Percentiles rank a stretch among this genome's conserved stretches.
Conservation (phyloP, 2,329 filamentous ascomycete genomes). For the Claviceps arundinis region DNA sequence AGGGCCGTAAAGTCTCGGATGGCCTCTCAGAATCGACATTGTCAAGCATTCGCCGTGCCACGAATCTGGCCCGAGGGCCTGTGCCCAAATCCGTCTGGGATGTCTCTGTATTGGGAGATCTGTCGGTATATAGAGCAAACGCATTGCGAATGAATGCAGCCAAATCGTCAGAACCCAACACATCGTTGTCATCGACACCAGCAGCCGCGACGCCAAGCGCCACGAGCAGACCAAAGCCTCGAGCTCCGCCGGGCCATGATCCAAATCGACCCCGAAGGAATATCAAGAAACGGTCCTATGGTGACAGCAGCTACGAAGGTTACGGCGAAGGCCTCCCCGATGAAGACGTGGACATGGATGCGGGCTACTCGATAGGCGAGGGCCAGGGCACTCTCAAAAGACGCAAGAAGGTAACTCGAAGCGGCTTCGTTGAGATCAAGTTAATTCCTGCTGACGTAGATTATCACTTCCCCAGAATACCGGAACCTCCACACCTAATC, state of each 20-base stretch:
- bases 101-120: constrained; percentile 42
- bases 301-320: constrained; percentile 60
- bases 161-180: constrained; percentile 39
- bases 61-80: constrained; percentile 43
- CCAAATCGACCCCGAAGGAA: constrained; percentile 47
- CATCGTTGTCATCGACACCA: constrained; percentile 28
- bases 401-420: constrained; percentile 45
- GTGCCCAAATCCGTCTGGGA: constrained; percentile 45
- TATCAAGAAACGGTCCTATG: constrained; percentile 63
- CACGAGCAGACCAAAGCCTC: constrained; percentile 25
- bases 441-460: not conserved
- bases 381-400: constrained; percentile 53
- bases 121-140: constrained; percentile 29
- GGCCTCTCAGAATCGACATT: constrained; percentile 35
- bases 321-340: constrained; percentile 61
- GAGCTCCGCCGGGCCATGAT: constrained; percentile 27
- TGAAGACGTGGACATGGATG: constrained; percentile 45
- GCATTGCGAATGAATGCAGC: constrained; percentile 28
- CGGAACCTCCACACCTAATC: constrained; percentile 28
- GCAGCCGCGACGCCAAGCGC: constrained; percentile 17
- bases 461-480: constrained; percentile 27
- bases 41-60: constrained; percentile 33
- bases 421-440: too few relatives aligned
- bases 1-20: constrained; percentile 39
- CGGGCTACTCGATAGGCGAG: constrained; percentile 59